These are phyloP conservation scores for Quercus wislizeni DNA, from an alignment of 306 rosid genomes.

Conservation along the genomic window DNA sequence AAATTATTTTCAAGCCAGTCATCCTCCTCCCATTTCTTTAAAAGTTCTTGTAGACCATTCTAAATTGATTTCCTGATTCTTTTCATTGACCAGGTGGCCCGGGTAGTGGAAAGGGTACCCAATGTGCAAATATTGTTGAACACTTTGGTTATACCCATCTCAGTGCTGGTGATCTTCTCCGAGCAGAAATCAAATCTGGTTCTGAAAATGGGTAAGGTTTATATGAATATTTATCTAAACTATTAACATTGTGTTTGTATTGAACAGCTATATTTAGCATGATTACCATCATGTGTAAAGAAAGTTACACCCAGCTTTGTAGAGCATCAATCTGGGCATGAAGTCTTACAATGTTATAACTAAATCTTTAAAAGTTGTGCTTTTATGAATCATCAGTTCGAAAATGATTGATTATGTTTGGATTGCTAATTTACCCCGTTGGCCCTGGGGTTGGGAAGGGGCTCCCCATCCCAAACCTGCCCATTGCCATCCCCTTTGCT, in stretches of 20 bases:
- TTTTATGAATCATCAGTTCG: not conserved
- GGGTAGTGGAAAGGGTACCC: slow-evolving; percentile 99
- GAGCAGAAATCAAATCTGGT: slow-evolving; percentile 94
- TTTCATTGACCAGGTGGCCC: slow-evolving; percentile 77
- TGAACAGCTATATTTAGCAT: not conserved
- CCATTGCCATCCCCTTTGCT: not conserved
- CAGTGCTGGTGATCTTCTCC: slow-evolving; percentile 99
- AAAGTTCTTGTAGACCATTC: slow-evolving; percentile 2
- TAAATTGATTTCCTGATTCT: slow-evolving; percentile 23
- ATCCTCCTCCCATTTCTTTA: not conserved
- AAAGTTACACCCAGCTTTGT: not conserved
- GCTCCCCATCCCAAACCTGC: not conserved
- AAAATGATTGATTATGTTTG: not conserved
- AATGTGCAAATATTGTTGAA: slow-evolving; percentile 76
- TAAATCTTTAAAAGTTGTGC: not conserved
- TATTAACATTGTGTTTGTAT: not conserved
- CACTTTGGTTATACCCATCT: slow-evolving; percentile 86
- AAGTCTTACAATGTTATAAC: not conserved
- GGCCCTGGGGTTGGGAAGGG: not conserved
- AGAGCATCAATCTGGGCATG: not conserved
- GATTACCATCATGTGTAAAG: too few species aligned
- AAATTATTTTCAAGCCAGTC: not conserved
- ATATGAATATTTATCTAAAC: slow-evolving; percentile 12
- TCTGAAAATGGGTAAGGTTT: slow-evolving; percentile 87
- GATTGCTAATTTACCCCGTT: not conserved